These are phyloP conservation scores for Neonectria magnoliae DNA, from an alignment of 2,329 filamentous ascomycete genomes.

Conservation along the genomic window DNA sequence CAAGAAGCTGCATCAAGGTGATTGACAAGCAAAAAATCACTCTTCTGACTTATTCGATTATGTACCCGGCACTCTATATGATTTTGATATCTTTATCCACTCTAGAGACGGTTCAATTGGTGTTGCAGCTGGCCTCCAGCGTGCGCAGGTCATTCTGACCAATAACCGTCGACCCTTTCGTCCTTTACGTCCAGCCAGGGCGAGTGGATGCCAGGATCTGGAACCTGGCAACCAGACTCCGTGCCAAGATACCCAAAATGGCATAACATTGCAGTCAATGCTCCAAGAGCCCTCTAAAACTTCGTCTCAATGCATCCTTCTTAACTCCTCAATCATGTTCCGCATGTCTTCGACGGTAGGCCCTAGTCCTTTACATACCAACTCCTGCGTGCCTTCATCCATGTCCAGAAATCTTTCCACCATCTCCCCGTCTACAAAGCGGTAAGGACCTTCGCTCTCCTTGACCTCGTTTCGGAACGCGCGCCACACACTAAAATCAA, in stretches of 20 bases:
- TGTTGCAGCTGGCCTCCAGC: not conserved
- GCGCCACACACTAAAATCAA: conserved; percentile 83
- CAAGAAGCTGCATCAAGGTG: not conserved
- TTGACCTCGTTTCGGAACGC: conserved; percentile 79
- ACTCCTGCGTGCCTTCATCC: conserved; percentile 65
- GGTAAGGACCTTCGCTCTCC: conserved; percentile 79
- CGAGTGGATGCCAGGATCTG: conserved; percentile 17
- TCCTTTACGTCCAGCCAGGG: conserved; percentile 31
- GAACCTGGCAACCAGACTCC: conserved; percentile 3
- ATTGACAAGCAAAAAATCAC: conserved; percentile 7
- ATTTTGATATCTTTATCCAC: not conserved
- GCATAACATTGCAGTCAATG: not conserved
- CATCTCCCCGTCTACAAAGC: conserved; percentile 93
- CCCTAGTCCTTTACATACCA: conserved; percentile 64
- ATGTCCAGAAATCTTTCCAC: conserved; percentile 85
- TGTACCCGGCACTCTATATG: fast-evolving
- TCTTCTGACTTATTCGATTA: not conserved
- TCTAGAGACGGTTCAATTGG: conserved; percentile 25
- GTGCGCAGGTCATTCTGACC: conserved; percentile 25
- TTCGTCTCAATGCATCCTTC: conserved; percentile 64
- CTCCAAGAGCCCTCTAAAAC: not conserved
- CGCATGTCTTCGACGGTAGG: conserved; percentile 71
- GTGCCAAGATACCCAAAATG: conserved; percentile 3
- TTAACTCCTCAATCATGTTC: conserved; percentile 69
- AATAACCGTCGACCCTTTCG: conserved; percentile 39